Base-by-base conservation (phyloP, 768 basidiomycete genomes). In the Pisolithus sp. region DNA sequence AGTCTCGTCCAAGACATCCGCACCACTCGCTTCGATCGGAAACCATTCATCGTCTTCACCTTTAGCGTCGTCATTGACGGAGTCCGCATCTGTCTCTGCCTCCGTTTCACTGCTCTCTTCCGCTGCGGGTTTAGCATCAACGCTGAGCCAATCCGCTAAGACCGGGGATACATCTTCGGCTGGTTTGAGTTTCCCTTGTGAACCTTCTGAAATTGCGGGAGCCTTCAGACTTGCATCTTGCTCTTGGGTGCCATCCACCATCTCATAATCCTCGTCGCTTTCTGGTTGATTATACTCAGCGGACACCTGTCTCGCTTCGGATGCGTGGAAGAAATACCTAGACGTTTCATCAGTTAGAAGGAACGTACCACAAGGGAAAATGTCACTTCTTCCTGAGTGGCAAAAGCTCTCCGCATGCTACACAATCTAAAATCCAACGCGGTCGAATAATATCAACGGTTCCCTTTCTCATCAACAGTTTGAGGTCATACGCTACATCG, bases 321-420 rank as follows among this genome's bases (percentile, higher is more conserved):
- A 86, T 4, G 88, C 82, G 60, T 86, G 79, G 70, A 90, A 89
- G 67, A 90, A 89, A 64, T 89, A 90, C 62, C 87, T 90, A 18
- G 23, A 21, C 5, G 37, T 50, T 21, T 51, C 50, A 12, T 12
- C 48, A 17, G 10, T 4, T 17, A 37, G 26, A 42, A n/a, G 21
- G 44, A 24, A 7, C 26, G 3, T 51, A 0, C 23, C 31, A 15
- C 28, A 49, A 54, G 36, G 44, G 9, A n/a, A 2, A 34, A 10
- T 31, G 37, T 46, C 59, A 93, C 92, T 80, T 85, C 68, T 85
- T 83, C 37, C 66, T 74, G 53, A 93, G 69, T 1, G 89, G 84
- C 24, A 81, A 67, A 18, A 74, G 71, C 52, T 78, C 71, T 10
- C 75, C 77, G 26, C 72, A 70, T 5, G 75, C 72, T n/a, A 94